A percentile compares a stretch with the other conserved stretches of the same genome.
phyloP scores from a whole-genome alignment of 495 filamentous ascomycete genomes.

The Cercophora samala region DNA sequence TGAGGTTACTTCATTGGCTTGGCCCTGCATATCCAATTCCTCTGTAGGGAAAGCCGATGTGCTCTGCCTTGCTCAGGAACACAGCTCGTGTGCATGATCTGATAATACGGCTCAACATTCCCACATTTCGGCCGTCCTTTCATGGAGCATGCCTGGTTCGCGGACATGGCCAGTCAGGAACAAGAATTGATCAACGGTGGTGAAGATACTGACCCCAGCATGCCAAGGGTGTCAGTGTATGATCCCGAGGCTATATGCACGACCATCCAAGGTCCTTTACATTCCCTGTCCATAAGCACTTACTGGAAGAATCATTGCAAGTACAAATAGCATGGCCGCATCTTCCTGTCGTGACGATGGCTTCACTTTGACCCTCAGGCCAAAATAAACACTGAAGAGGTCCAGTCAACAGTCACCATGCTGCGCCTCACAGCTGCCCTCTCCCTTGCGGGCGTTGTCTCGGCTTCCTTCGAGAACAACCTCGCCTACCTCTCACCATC shows the following conservation, averaged over 20 bases:
- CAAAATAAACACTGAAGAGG: not conserved
- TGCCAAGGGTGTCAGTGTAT: not conserved
- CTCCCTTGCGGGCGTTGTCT: constrained; percentile 2
- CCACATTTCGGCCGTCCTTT: not conserved
- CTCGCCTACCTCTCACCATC: constrained; percentile 19
- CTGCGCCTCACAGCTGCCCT: constrained; percentile 9
- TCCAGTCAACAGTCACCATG: not conserved
- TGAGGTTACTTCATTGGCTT: not conserved
- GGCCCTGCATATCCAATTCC: not conserved
- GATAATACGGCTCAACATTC: not conserved
- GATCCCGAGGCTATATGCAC: not conserved
- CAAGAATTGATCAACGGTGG: not conserved
- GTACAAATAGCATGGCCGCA: not conserved
- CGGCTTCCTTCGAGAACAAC: constrained; percentile 19
- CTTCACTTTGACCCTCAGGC: not conserved
- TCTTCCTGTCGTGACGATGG: not conserved
- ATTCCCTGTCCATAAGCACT: not conserved
- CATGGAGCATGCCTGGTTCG: not conserved
- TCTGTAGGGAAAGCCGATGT: not conserved
- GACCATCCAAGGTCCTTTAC: not conserved
- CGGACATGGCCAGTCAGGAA: not conserved
- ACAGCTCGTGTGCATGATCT: not conserved
- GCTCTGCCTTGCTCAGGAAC: not conserved
- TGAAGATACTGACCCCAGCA: not conserved
- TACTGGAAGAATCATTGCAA: not conserved